A percentile compares a stretch with the other conserved stretches of the same genome.
Conservation (phyloP, 2,329 filamentous ascomycete species). For the Neonectria punicea region DNA sequence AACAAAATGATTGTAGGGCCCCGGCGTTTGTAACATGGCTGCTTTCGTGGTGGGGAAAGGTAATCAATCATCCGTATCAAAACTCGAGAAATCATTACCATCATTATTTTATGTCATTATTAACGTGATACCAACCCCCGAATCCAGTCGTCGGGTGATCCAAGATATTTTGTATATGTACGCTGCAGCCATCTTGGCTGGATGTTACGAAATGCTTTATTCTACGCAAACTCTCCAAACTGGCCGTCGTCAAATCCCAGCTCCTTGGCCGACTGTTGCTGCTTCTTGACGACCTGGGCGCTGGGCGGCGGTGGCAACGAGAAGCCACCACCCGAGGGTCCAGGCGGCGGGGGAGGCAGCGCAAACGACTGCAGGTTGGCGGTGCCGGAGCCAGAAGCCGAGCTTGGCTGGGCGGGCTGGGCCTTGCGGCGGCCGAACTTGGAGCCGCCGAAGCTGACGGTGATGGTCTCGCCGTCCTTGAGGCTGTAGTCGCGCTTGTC, state of each 20-base stretch:
- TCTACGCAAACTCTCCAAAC: constrained; percentile 81
- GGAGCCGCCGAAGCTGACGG: constrained; percentile 74
- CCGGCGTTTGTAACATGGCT: background rate
- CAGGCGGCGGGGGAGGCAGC: constrained; percentile 74
- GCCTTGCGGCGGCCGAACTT: constrained; percentile 62
- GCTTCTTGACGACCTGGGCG: constrained; percentile 67
- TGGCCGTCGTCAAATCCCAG: constrained; percentile 88
- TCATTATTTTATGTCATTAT: constrained; percentile 25
- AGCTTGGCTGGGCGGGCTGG: constrained; percentile 40
- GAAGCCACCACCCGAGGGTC: constrained; percentile 52
- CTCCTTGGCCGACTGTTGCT: constrained; percentile 68
- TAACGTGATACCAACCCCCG: constrained; percentile 10
- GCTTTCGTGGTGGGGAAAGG: background rate
- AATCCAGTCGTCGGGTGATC: constrained; percentile 9
- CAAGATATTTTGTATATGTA: constrained; percentile 17
- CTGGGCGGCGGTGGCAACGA: constrained; percentile 76
- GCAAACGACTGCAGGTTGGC: constrained; percentile 69
- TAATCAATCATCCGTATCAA: background rate
- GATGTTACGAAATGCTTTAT: background rate
- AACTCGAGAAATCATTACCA: constrained; percentile 9
- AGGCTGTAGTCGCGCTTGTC: constrained; percentile 76
- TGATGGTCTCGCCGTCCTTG: constrained; percentile 91
- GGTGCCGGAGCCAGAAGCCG: constrained; percentile 31
- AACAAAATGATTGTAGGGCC: background rate
- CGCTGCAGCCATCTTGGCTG: constrained; percentile 15